Conservation (phyloP, 2,329 filamentous ascomycete species). For the Xylaria sp. region DNA sequence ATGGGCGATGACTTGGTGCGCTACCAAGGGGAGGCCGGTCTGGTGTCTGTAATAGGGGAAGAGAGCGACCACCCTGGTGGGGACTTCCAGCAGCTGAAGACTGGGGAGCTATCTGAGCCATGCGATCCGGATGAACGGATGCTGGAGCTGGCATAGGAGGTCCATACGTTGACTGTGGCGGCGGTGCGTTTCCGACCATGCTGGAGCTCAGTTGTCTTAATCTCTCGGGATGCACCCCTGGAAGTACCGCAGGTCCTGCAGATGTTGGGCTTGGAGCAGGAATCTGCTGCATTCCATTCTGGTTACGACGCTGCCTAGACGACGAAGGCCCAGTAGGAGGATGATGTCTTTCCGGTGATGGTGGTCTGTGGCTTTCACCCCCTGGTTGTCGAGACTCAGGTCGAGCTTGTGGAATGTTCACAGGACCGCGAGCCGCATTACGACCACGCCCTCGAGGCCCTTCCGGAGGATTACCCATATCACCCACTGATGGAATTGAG, state of each 20-base stretch:
- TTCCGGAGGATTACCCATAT: constrained; percentile 60
- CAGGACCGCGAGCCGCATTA: constrained; percentile 54
- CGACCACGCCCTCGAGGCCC: constrained; percentile 65
- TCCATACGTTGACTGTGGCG: constrained; percentile 43
- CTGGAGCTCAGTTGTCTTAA: constrained; percentile 46
- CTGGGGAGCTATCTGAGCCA: constrained; percentile 52
- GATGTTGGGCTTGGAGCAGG: constrained; percentile 45
- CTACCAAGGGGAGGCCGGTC: constrained; percentile 48
- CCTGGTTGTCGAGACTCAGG: constrained; percentile 57
- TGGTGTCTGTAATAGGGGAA: constrained; percentile 49
- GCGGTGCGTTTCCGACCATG: constrained; percentile 35
- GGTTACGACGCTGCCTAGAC: constrained; percentile 59
- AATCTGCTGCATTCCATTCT: constrained; percentile 45
- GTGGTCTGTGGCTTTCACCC: constrained; percentile 55
- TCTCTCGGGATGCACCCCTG: constrained; percentile 50
- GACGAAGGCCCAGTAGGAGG: constrained; percentile 66
- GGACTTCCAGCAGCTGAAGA: constrained; percentile 42
- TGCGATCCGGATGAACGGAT: constrained; percentile 57
- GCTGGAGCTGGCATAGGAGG: constrained; percentile 41
- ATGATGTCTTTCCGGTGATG: constrained; percentile 61
- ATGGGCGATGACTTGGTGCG: constrained; percentile 44
- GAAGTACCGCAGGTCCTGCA: constrained; percentile 38
- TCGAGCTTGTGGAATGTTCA: constrained; percentile 54
- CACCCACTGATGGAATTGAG: constrained; percentile 58
- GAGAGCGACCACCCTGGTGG: constrained; percentile 44